A percentile compares a stretch with the other conserved stretches of the same genome.
phyloP scores from a whole-genome alignment of 805 yeast genomes.

The Lachancea waltii region DNA sequence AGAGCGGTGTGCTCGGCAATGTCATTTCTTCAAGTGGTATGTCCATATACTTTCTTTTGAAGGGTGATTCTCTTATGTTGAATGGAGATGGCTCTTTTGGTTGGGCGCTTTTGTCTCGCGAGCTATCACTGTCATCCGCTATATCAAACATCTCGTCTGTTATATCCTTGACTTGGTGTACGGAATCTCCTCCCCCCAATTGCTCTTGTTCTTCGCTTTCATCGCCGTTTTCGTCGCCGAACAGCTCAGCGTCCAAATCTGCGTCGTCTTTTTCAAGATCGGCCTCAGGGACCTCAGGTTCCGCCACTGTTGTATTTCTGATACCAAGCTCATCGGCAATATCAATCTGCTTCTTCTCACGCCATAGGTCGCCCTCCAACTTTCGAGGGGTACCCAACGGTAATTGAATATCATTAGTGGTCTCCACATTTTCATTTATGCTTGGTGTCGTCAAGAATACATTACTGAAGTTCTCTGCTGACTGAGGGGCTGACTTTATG shows the following conservation, averaged over 20 bases:
- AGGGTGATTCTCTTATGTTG: constrained; percentile 9
- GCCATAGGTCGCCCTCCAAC: constrained; percentile 7
- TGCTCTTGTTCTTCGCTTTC: constrained; percentile 20
- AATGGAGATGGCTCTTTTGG: constrained; percentile 1
- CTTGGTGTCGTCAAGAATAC: constrained; percentile 13
- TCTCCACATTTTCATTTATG: constrained; percentile 10
- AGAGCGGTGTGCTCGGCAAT: constrained; percentile 45
- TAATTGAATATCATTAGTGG: constrained; percentile 7
- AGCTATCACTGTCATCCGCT: constrained; percentile 11
- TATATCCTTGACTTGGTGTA: constrained; percentile 9
- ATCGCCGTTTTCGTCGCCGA: constrained; percentile 15
- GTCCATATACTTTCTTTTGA: constrained; percentile 36
- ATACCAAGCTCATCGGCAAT: constrained; percentile 11
- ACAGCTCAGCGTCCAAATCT: constrained; percentile 17
- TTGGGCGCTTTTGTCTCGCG: constrained; percentile 2
- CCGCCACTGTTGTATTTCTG: not conserved
- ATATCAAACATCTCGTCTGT: constrained; percentile 15
- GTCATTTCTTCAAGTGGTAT: constrained; percentile 58
- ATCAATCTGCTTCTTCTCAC: constrained; percentile 4
- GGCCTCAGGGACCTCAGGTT: not conserved
- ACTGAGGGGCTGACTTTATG: constrained; percentile 4
- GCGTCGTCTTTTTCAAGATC: constrained; percentile 13
- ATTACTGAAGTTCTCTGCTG: constrained; percentile 5
- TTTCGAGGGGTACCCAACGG: constrained; percentile 8
- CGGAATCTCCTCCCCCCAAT: not conserved